phyloP scores from a whole-genome alignment of 2,329 filamentous ascomycete species.

The Botryotinia convoluta region DNA sequence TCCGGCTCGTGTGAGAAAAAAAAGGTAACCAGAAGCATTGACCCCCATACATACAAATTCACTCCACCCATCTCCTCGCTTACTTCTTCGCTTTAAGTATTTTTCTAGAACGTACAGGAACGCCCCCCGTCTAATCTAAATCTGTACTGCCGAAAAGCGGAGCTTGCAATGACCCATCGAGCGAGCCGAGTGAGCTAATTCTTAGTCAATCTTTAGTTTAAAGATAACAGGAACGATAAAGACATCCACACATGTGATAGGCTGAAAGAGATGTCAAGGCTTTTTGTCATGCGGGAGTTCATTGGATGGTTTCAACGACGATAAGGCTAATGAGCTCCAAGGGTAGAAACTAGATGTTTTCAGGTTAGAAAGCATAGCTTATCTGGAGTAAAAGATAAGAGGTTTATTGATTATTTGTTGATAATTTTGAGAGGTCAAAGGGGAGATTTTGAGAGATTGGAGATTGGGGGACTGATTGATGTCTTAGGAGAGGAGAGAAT shows the following conservation, averaged over 20 bases:
- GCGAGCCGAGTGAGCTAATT: neutral
- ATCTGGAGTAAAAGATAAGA: slow-evolving; percentile 11
- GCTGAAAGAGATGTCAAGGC: neutral
- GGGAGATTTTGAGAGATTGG: neutral
- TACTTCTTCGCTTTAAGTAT: neutral
- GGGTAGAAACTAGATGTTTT: neutral
- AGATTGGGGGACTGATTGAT: neutral
- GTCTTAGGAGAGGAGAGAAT: neutral
- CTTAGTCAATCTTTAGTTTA: neutral
- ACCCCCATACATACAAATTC: neutral
- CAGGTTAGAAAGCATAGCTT: neutral
- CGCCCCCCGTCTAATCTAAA: neutral
- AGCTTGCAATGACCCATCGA: neutral
- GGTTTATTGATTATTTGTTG: slow-evolving; percentile 4
- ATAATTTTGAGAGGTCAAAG: slow-evolving; percentile 15
- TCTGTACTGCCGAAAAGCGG: slow-evolving; percentile 8
- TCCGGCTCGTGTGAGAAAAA: neutral
- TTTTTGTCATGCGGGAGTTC: neutral
- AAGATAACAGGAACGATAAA: slow-evolving; percentile 1
- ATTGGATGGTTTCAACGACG: neutral
- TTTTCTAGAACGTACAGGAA: neutral
- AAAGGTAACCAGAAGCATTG: neutral
- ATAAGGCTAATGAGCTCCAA: slow-evolving; percentile 9
- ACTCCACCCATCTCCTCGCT: neutral
- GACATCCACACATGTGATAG: neutral